A percentile compares a stretch with the other conserved stretches of the same genome.
Conservation (phyloP, 768 basidiomycete species). For the Butyriboletus loyo region DNA sequence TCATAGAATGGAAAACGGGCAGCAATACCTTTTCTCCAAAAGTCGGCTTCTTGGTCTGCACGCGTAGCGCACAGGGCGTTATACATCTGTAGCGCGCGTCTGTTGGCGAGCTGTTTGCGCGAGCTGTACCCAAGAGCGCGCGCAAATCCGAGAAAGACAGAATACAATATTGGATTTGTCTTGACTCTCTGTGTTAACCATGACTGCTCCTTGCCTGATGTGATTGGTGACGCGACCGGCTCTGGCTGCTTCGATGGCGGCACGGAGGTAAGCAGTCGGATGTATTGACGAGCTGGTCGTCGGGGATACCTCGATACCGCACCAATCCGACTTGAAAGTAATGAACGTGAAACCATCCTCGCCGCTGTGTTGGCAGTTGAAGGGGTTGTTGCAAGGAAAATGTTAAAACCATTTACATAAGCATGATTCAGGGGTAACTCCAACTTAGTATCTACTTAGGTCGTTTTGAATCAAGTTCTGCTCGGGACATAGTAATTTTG, state of each 20-base stretch:
- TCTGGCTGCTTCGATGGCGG: conserved; percentile 4
- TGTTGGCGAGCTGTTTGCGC: conserved; percentile 57
- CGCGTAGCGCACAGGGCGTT: conserved; percentile 50
- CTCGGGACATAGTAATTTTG: no score
- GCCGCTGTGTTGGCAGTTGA: neutral
- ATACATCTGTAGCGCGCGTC: conserved; percentile 58
- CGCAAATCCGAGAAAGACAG: conserved; percentile 47
- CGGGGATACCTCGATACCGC: conserved; percentile 1
- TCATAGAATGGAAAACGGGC: neutral
- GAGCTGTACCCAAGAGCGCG: conserved; percentile 57
- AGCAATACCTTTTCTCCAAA: conserved; percentile 66
- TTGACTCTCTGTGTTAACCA: conserved; percentile 59
- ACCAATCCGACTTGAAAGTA: conserved; percentile 10
- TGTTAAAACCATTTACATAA: conserved; percentile 9
- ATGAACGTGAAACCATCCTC: conserved; percentile 15
- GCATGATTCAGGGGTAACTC: neutral
- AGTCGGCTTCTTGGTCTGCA: conserved; percentile 56
- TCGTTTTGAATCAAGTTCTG: no score
- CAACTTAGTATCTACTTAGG: no score
- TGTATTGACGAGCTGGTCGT: conserved; percentile 6
- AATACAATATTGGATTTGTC: conserved; percentile 44
- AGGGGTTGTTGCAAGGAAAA: no score
- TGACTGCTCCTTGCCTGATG: conserved; percentile 29
- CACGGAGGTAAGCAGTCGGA: conserved; percentile 12
- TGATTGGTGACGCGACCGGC: conserved; percentile 1